Percentiles rank a stretch among this genome's conserved stretches.
Evolutionary conservation across 768 basidiomycete species (phyloP).

Genomic region (Naematelia aurantialba): DNA sequence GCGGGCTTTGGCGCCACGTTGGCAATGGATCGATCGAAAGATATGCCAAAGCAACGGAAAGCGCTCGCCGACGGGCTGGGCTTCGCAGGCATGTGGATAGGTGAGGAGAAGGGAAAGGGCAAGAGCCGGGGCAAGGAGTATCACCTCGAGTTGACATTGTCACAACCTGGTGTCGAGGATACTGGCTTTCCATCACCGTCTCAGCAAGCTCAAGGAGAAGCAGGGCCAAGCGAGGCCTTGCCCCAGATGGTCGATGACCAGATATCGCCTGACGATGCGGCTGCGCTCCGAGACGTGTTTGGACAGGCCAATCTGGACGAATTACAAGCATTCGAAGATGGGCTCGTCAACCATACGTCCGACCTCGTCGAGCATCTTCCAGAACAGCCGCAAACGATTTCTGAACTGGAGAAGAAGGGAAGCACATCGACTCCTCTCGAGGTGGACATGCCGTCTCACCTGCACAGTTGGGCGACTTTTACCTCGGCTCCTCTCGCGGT

Average conservation of each 20-base stretch:
- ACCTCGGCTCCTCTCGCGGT: constrained; percentile 88
- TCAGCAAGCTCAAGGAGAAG: neutral
- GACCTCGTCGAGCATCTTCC: neutral
- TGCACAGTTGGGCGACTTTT: constrained; percentile 72
- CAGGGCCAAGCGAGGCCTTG: neutral
- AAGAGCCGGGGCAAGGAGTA: constrained; percentile 26
- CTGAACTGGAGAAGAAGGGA: neutral
- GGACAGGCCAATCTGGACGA: neutral
- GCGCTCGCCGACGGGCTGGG: constrained; percentile 34
- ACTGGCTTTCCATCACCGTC: neutral
- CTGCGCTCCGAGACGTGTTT: neutral
- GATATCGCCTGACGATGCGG: neutral
- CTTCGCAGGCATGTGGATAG: constrained; percentile 42
- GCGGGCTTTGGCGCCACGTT: constrained; percentile 30
- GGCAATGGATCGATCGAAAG: constrained; percentile 13
- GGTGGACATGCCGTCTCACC: neutral
- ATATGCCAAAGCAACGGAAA: constrained; percentile 23
- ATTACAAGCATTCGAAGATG: neutral
- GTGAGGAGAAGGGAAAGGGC: constrained; percentile 28
- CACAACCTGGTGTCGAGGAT: constrained; percentile 18
- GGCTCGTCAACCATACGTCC: neutral
- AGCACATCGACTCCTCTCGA: neutral
- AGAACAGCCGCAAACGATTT: neutral
- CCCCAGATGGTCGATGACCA: neutral
- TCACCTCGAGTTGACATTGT: constrained; percentile 29